phyloP scores from a whole-genome alignment of 805 yeast species.

The Saccharomycopsis amapae region DNA sequence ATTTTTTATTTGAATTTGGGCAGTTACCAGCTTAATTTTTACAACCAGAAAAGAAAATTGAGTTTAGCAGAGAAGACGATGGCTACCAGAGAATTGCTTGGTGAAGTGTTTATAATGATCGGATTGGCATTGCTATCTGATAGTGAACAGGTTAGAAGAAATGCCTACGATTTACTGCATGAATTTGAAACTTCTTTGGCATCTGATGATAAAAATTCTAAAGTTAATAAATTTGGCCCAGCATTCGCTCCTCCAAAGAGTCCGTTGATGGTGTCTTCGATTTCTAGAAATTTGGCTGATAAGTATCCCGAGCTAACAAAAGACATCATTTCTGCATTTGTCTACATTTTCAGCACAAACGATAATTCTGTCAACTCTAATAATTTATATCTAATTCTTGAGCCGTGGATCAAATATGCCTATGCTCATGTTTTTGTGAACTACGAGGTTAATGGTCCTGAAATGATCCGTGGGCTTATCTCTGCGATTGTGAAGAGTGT shows the following conservation, averaged over 20 bases:
- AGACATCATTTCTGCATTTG: conserved; percentile 44
- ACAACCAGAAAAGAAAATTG: conserved; percentile 1
- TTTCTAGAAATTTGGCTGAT: conserved; percentile 51
- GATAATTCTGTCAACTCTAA: neutral
- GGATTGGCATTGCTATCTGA: conserved; percentile 62
- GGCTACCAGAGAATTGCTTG: conserved; percentile 39
- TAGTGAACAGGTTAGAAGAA: conserved; percentile 49
- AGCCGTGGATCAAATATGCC: conserved; percentile 73
- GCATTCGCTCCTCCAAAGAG: conserved; percentile 19
- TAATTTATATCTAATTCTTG: conserved; percentile 34
- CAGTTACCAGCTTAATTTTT: conserved; percentile 2
- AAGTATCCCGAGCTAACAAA: conserved; percentile 53
- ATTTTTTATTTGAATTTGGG: conserved; percentile 12
- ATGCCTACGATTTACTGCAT: conserved; percentile 57
- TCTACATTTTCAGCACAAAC: conserved; percentile 42
- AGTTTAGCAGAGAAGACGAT: conserved; percentile 15
- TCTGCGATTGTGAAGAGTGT: conserved; percentile 57
- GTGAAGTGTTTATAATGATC: conserved; percentile 55
- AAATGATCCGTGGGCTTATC: conserved; percentile 51
- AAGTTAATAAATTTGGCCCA: conserved; percentile 26
- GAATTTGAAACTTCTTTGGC: conserved; percentile 54
- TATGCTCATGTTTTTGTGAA: conserved; percentile 29
- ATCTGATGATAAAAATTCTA: conserved; percentile 47
- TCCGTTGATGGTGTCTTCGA: conserved; percentile 14
- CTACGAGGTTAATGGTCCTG: conserved; percentile 30